Conservation (phyloP, 2,329 filamentous ascomycete species). For the Tolypocladium inflatum region DNA sequence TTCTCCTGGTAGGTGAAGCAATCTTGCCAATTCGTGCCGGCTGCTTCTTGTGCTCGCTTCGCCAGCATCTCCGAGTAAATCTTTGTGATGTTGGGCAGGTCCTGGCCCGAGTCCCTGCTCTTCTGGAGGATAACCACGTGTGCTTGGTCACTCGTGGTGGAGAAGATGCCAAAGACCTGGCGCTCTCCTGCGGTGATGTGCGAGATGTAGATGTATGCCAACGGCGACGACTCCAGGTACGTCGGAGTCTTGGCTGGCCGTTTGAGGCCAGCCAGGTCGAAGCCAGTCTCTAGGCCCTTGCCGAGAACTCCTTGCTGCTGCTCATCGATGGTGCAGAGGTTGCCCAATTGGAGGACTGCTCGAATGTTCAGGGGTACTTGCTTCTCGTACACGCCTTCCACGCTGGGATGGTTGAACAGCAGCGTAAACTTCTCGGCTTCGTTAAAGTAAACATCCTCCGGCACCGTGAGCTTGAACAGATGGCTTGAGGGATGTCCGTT, state of each 20-base stretch:
- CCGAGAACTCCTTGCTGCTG: conserved; percentile 83
- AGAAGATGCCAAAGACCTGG: conserved; percentile 91
- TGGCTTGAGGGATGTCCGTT: conserved; percentile 93
- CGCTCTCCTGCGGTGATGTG: conserved; percentile 85
- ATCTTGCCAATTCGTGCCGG: conserved; percentile 64
- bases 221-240: conserved; percentile 65
- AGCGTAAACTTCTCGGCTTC: conserved; percentile 74
- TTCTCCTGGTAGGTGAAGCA: conserved; percentile 82
- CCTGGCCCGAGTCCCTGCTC: conserved; percentile 65
- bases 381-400: conserved; percentile 96
- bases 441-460: conserved; percentile 77
- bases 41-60: conserved; percentile 54
- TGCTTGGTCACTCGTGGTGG: conserved; percentile 68
- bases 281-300: conserved; percentile 85
- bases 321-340: conserved; percentile 87
- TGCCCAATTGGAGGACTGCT: conserved; percentile 82
- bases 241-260: conserved; percentile 52
- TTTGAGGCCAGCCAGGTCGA: conserved; percentile 71
- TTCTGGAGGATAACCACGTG: conserved; percentile 84
- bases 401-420: conserved; percentile 84
- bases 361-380: conserved; percentile 80
- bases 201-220: conserved; percentile 86
- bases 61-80: conserved; percentile 73
- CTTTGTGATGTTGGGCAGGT: conserved; percentile 81
- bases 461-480: conserved; percentile 86